A percentile compares a stretch with the other conserved stretches of the same genome.
Conservation (phyloP, 257 asterid species). For the Nicotiana tomentosiformis region DNA sequence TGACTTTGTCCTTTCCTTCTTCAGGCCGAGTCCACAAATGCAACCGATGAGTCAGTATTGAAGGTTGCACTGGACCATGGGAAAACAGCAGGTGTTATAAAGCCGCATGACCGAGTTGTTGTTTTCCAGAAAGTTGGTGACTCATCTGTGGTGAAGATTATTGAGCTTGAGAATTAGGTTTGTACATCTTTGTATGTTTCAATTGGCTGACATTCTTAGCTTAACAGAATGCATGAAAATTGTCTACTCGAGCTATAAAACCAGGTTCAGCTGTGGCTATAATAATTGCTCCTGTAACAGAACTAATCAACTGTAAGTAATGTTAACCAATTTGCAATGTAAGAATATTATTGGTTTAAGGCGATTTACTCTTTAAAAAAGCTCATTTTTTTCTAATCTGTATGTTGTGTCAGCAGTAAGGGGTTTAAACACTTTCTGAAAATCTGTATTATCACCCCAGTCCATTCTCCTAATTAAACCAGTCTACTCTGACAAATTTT, state of each 20-base stretch:
- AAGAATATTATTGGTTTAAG: background rate
- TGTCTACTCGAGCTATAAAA: background rate
- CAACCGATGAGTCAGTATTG: slow-evolving; percentile 70
- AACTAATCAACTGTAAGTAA: background rate
- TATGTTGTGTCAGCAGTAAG: background rate
- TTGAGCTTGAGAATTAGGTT: slow-evolving; percentile 75
- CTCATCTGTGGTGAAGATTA: slow-evolving; percentile 88
- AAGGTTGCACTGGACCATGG: slow-evolving; percentile 96
- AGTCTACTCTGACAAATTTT: background rate
- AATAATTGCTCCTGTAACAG: background rate
- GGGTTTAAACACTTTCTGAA: background rate
- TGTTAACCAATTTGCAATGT: background rate
- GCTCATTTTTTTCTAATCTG: background rate
- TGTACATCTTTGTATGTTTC: background rate
- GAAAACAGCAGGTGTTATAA: slow-evolving; percentile 71
- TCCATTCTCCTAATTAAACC: background rate
- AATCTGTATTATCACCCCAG: background rate
- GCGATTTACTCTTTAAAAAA: background rate
- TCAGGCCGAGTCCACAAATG: slow-evolving; percentile 78
- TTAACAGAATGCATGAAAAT: background rate
- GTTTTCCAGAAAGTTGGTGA: slow-evolving; percentile 96
- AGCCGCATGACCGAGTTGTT: slow-evolving; percentile 83
- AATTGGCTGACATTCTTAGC: background rate
- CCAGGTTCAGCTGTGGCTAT: background rate
- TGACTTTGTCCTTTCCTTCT: background rate